Percentiles rank a stretch among this genome's conserved stretches.
phyloP scores from a whole-genome alignment of 495 filamentous ascomycete species.

The Xylaria castorea region DNA sequence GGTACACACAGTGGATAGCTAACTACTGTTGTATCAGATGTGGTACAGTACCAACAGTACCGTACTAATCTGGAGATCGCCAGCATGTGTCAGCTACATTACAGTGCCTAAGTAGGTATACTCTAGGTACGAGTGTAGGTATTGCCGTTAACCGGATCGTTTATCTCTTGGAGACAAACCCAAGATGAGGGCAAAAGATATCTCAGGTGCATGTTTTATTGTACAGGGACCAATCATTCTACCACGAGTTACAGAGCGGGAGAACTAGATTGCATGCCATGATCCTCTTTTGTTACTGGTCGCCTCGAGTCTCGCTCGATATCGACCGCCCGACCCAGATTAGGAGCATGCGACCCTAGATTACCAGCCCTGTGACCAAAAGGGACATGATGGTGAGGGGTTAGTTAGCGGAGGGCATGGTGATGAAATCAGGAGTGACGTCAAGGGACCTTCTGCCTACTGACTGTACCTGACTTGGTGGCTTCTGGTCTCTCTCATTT shows the following conservation, averaged over 20 bases:
- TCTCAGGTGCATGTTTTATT: not conserved
- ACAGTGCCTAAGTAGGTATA: not conserved
- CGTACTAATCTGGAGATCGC: not conserved
- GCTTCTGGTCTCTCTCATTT: not conserved
- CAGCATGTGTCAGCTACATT: not conserved
- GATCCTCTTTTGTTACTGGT: conserved; percentile 16
- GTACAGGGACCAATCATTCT: conserved; percentile 22
- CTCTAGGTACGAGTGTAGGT: not conserved
- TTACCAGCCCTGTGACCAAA: conserved; percentile 22
- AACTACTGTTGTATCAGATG: not conserved
- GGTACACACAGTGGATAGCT: not conserved
- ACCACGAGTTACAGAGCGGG: conserved; percentile 17
- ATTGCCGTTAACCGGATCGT: not conserved
- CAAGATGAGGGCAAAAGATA: not conserved
- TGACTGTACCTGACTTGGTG: not conserved
- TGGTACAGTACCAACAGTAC: not conserved
- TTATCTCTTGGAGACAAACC: not conserved
- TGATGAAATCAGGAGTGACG: conserved; percentile 22
- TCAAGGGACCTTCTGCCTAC: conserved; percentile 11
- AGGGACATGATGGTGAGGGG: conserved; percentile 17
- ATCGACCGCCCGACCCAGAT: not conserved
- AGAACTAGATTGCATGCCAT: conserved; percentile 4
- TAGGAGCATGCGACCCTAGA: conserved; percentile 2
- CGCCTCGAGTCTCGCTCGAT: conserved; percentile 2
- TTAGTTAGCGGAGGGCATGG: not conserved